phyloP scores from a whole-genome alignment of 495 filamentous ascomycete genomes.

The Zalerion maritima region DNA sequence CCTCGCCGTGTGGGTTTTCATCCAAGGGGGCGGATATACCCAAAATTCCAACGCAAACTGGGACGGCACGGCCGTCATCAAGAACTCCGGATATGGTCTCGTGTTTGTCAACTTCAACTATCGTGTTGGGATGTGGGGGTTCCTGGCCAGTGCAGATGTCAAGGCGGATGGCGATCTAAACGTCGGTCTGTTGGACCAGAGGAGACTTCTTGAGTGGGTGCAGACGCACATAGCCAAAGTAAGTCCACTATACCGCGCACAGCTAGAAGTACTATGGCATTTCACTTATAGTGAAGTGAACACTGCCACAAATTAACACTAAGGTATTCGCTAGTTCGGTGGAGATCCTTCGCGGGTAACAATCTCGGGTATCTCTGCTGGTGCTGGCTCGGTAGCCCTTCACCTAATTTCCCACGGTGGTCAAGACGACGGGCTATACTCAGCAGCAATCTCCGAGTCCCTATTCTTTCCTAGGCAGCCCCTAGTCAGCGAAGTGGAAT shows the following conservation, averaged over 20 bases:
- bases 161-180: constrained; percentile 42
- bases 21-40: constrained; percentile 67
- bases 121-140: constrained; percentile 60
- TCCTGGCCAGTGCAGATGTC: constrained; percentile 50
- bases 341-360: constrained; percentile 58
- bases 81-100: constrained; percentile 42
- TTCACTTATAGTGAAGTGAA: too few relatives aligned
- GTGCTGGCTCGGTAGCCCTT: constrained; percentile 49
- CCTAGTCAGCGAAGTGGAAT: constrained; percentile 24
- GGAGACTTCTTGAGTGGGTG: constrained; percentile 55
- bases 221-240: constrained; percentile 44
- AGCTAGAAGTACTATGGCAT: constrained; percentile 3
- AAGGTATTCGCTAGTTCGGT: constrained; percentile 45
- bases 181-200: constrained; percentile 58
- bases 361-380: constrained; percentile 59
- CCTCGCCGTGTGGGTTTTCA: constrained; percentile 57
- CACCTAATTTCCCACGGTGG: constrained; percentile 47
- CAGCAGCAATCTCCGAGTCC: constrained; percentile 25
- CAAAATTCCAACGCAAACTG: constrained; percentile 47
- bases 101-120: constrained; percentile 64
- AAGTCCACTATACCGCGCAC: constrained; percentile 4
- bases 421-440: constrained; percentile 21
- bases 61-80: constrained; percentile 46
- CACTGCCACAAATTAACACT: too few relatives aligned
- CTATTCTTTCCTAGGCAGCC: constrained; percentile 32